Conservation (phyloP, 176 grass and related monocot genomes). For the Triticum urartu region DNA sequence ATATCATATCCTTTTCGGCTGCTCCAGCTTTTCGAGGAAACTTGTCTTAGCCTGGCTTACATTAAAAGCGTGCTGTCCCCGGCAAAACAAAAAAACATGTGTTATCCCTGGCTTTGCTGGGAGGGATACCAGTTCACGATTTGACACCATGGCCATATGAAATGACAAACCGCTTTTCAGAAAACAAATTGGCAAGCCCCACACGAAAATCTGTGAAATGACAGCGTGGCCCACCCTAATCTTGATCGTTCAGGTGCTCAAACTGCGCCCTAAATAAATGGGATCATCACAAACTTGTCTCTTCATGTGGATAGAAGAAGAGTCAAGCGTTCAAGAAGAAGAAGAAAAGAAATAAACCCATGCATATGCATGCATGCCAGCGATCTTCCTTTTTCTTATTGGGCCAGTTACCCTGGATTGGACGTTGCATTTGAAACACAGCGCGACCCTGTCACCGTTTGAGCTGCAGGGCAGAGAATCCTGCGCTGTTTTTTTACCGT, state of each 20-base stretch:
- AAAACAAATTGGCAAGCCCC: too few relatives aligned
- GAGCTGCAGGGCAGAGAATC: constrained; percentile 36
- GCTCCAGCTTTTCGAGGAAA: background rate
- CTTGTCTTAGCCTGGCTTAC: background rate
- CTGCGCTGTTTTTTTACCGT: constrained; percentile 11
- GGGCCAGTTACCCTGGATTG: background rate
- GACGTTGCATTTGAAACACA: constrained; percentile 29
- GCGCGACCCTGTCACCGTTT: constrained; percentile 9
- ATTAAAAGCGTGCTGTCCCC: background rate
- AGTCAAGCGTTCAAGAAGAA: background rate
- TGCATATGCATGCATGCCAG: background rate
- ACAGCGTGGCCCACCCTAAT: background rate
- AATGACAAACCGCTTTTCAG: background rate
- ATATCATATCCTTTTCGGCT: background rate
- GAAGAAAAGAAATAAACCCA: background rate
- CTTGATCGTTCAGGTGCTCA: background rate
- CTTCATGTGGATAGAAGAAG: too few relatives aligned
- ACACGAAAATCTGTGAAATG: background rate
- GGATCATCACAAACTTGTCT: too few relatives aligned
- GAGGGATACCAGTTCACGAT: background rate
- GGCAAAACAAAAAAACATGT: too few relatives aligned
- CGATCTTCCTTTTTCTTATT: background rate
- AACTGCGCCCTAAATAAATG: too few relatives aligned
- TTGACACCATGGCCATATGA: background rate
- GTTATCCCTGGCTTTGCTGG: background rate